Base-by-base conservation (phyloP, 805 yeast species). In the Zygosaccharomyces bailii region DNA sequence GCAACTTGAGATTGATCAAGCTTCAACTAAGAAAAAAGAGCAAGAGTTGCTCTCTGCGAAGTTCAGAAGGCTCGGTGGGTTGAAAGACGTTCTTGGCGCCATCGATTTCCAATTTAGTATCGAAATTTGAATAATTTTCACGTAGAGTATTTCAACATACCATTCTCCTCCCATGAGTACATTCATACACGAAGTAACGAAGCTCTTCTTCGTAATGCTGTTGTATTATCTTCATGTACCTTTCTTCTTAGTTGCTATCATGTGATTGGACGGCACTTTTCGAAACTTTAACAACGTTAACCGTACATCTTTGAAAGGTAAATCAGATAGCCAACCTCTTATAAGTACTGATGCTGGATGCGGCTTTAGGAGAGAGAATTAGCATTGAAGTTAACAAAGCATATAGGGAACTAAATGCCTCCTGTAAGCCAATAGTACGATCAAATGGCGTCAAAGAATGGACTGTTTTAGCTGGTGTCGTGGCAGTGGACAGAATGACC, bases 391-490 rank as follows among this genome's bases (percentile, higher is more conserved):
- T 64, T 2, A 18, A 46, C 11, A 40, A 27, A 2, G 53, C 52
- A 7, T 77, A 74, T 55, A 49, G 56, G 14, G 46, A 43, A 17
- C 51, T 71, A 37, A 60, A 53, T 10, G 36, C 56, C 59, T 66
- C 30, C 6, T 86, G 86, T 1, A 82, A 79, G 59, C 95, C 95
- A 0, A 56, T 60, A 0, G 51, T 60, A 1, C 69, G 85, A 30
- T 75, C 89, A 2, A 84, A 86, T 55, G 86, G 87, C 0, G 67
- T 70, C 0, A 59, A 65, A 31, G 96, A 90, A 66, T 88, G 96
- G 89, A 86, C 96, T 0, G 86, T 88, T 0, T 54, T 89, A 13
- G 86, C 96, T 0, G 84, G 90, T 0, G 55, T 89, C 0, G 89
- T 86, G 0, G 76, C 78, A 0, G 27, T 60, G 42, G 27, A 51